These are phyloP conservation scores for Apiospora sp. DNA, from an alignment of 2,329 filamentous ascomycete genomes.

Conservation along the genomic window DNA sequence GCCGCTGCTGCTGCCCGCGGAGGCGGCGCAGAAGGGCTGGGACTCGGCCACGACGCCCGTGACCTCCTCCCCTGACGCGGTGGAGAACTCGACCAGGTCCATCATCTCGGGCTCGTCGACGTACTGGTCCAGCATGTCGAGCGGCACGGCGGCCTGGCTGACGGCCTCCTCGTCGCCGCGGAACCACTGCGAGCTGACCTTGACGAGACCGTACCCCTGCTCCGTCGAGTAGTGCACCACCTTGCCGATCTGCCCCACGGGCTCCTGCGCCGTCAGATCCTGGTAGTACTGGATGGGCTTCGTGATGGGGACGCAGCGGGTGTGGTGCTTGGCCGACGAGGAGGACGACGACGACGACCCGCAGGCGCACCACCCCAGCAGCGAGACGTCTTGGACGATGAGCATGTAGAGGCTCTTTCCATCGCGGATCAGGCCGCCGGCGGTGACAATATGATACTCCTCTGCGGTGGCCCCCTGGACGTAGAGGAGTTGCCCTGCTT, in stretches of 20 bases:
- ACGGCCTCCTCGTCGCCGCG: constrained; percentile 26
- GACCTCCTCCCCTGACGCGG: constrained; percentile 27
- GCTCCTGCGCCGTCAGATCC: constrained; percentile 23
- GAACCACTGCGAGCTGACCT: constrained; percentile 25
- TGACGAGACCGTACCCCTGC: constrained; percentile 30
- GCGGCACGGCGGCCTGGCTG: constrained; percentile 23
- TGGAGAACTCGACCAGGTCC: constrained; percentile 31
- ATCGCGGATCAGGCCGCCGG: constrained; percentile 28
- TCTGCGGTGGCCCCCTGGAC: constrained; percentile 23
- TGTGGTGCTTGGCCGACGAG: constrained; percentile 25
- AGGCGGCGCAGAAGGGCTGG: constrained; percentile 24
- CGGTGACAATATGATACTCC: constrained; percentile 27
- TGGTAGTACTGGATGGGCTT: constrained; percentile 25
- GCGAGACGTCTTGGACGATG: constrained; percentile 26
- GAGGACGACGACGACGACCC: neutral
- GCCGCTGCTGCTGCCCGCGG: constrained; percentile 5
- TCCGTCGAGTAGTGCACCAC: constrained; percentile 29
- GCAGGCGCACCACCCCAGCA: constrained; percentile 29
- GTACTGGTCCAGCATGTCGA: constrained; percentile 24
- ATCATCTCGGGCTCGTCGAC: constrained; percentile 29
- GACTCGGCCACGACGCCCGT: constrained; percentile 29
- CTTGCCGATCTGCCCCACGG: constrained; percentile 24
- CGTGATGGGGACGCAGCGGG: constrained; percentile 23
- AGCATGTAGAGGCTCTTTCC: constrained; percentile 29
- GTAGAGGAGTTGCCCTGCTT: constrained; percentile 26